Evolutionary conservation across 768 basidiomycete species (phyloP), one percentile per base, ranked within the genome.

Genomic region (Xerocomus brunneocitrinus): DNA sequence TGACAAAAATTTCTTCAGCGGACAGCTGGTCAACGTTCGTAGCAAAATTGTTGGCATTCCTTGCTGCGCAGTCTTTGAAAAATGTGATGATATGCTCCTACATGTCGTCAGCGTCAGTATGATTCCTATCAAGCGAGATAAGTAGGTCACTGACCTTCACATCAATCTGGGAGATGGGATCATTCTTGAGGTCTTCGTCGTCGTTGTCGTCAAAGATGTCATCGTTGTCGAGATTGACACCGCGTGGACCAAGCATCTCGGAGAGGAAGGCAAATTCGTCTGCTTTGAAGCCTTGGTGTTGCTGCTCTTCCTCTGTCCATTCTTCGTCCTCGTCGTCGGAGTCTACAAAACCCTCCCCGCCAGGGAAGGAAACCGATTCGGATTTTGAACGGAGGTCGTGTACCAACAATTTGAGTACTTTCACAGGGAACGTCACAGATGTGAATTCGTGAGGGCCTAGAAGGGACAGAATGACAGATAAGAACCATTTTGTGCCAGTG

Each of bases 281-380:
- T 47, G 83, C 75, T 62, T 83, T 87, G 61, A 78, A 71, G 8
- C 74, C 72, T 62, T 82, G 79, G 46, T 81, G 73, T 32, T 79
- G 68, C 45, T 79, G 81, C 52, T 90, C 93, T 64, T 94, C 93
- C 61, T 97, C 94, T 9, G 82, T 79, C 95, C 95, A 98, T n/a
- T 91, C 91, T 32, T 91, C 91, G 58, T 93, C 89, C 78, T 81
- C 89, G 64, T 93, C 91, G 58, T 94, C 91, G 8, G 81, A 85
- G 30, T 84, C 85, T 10, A 83, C 73, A 28, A 87, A 81, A 36
- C 76, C 73, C 10, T 74, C 77, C n/a, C 75, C 78, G 1, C 80
- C 81, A 48, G 79, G 77, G 34, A 89, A 78, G 14, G 81, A 77
- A 3, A 89, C 81, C 0, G 83, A 74, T 59, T 93, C 90, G 14